A percentile compares a stretch with the other conserved stretches of the same genome.
phyloP scores from a whole-genome alignment of 805 yeast species.

The Candida railenensis region DNA sequence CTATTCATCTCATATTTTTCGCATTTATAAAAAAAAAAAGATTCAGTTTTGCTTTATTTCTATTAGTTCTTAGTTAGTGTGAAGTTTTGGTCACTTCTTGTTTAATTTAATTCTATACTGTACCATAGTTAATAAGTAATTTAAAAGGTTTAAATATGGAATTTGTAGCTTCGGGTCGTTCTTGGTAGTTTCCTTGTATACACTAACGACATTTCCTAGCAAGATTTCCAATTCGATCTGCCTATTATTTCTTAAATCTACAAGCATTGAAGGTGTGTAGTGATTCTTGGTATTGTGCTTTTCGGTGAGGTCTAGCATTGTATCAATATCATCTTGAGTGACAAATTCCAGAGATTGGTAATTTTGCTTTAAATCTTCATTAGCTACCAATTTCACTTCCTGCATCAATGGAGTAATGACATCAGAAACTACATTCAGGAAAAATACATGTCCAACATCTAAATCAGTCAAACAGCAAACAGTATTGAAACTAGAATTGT shows the following conservation, averaged over 20 bases:
- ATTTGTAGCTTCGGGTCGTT: constrained; percentile 6
- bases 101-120: constrained; percentile 8
- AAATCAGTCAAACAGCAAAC: constrained; percentile 56
- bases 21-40: too few relatives aligned
- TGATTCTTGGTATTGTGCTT: constrained; percentile 50
- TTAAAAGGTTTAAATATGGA: constrained; percentile 12
- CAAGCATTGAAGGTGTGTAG: constrained; percentile 73
- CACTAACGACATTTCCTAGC: constrained; percentile 55
- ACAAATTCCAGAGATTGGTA: background rate
- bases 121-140: constrained; percentile 11
- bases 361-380: constrained; percentile 11
- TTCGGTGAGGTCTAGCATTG: constrained; percentile 15
- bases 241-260: constrained; percentile 63
- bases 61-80: too few relatives aligned
- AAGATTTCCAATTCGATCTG: constrained; percentile 72
- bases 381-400: constrained; percentile 18
- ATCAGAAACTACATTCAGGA: constrained; percentile 26
- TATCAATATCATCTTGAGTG: constrained; percentile 6
- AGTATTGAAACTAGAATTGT: constrained; percentile 68
- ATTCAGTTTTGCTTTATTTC: too few relatives aligned
- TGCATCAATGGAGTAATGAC: constrained; percentile 19
- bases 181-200: background rate
- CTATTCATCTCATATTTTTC: too few relatives aligned
- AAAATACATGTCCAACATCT: constrained; percentile 55
- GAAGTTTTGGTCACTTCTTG: too few relatives aligned